Evolutionary conservation across 371 early-diverging fungal species (phyloP).

Genomic region (Zancudomyces culisetae): DNA sequence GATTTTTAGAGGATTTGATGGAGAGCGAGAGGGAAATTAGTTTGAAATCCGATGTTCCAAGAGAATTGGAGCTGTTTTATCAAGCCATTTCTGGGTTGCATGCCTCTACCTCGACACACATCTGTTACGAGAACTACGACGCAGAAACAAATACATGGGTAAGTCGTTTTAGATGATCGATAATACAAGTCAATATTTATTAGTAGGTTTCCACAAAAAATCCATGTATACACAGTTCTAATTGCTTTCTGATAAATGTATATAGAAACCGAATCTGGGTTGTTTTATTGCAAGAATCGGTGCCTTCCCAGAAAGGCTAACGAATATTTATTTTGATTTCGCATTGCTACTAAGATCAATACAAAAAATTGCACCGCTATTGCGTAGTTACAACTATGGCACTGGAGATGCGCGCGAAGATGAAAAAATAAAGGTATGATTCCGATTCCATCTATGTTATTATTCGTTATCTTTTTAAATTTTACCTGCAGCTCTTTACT

Average conservation of each 20-base stretch:
- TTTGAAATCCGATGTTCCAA: slow-evolving; percentile 32
- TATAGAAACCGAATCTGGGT: slow-evolving; percentile 53
- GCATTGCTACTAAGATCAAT: slow-evolving; percentile 66
- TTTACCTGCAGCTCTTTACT: too few relatives aligned
- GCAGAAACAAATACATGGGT: slow-evolving; percentile 72
- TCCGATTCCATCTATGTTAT: too few relatives aligned
- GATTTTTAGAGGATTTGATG: slow-evolving; percentile 28
- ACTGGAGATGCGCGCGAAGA: slow-evolving; percentile 39
- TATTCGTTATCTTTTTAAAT: too few relatives aligned
- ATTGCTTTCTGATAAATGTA: neutral
- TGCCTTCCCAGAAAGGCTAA: slow-evolving; percentile 69
- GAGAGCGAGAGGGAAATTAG: slow-evolving; percentile 20
- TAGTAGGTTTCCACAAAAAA: too few relatives aligned
- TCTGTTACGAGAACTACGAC: slow-evolving; percentile 81
- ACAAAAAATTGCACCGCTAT: slow-evolving; percentile 56
- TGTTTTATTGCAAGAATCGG: slow-evolving; percentile 81
- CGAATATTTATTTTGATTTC: slow-evolving; percentile 86
- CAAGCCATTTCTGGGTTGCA: slow-evolving; percentile 85
- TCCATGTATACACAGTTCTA: too few relatives aligned
- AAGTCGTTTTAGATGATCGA: slow-evolving; percentile 13
- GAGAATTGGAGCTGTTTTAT: slow-evolving; percentile 86
- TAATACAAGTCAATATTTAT: too few relatives aligned
- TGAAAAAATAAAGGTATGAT: slow-evolving; percentile 22
- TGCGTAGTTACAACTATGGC: slow-evolving; percentile 47
- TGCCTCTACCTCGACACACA: slow-evolving; percentile 91